phyloP scores from a whole-genome alignment of 1,284 basidiomycete genomes.

The Mycena sp. region DNA sequence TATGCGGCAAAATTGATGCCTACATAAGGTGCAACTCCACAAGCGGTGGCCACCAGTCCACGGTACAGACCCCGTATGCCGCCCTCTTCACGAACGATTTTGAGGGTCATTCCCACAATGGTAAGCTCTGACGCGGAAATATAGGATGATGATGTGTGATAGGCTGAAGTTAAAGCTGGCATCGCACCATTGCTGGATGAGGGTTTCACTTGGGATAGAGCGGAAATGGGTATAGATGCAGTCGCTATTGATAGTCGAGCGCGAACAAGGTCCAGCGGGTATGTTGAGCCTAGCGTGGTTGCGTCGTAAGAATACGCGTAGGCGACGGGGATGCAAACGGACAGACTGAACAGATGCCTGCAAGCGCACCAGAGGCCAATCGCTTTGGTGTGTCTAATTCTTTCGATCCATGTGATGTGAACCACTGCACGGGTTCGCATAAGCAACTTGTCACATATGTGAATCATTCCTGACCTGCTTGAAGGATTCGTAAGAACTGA shows the following conservation, averaged over 20 bases:
- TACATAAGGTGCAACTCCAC: conserved; percentile 94
- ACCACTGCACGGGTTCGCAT: too few relatives aligned
- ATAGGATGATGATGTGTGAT: conserved; percentile 60
- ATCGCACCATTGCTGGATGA: conserved; percentile 38
- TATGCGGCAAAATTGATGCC: conserved; percentile 88
- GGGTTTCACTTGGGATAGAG: conserved; percentile 53
- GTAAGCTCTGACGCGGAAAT: conserved; percentile 65
- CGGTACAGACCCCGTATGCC: conserved; percentile 89
- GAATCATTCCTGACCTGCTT: conserved; percentile 72
- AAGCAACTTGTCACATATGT: too few relatives aligned
- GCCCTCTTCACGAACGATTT: conserved; percentile 92
- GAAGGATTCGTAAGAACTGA: conserved; percentile 90
- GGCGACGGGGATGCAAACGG: conserved; percentile 40
- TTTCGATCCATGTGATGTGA: conserved; percentile 72
- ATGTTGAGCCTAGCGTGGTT: conserved; percentile 77
- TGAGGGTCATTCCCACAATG: conserved; percentile 88
- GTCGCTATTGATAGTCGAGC: conserved; percentile 94
- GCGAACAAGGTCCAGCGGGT: conserved; percentile 92
- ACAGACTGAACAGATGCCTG: conserved; percentile 92
- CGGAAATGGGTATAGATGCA: conserved; percentile 62
- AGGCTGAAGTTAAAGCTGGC: conserved; percentile 56
- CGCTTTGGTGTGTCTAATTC: conserved; percentile 87
- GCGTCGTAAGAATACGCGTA: conserved; percentile 12
- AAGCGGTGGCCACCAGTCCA: conserved; percentile 87
- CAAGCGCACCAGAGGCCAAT: conserved; percentile 85